Base-by-base conservation (phyloP, 192 early-diverging fungal species). In the Pecoramyces ruminantium region DNA sequence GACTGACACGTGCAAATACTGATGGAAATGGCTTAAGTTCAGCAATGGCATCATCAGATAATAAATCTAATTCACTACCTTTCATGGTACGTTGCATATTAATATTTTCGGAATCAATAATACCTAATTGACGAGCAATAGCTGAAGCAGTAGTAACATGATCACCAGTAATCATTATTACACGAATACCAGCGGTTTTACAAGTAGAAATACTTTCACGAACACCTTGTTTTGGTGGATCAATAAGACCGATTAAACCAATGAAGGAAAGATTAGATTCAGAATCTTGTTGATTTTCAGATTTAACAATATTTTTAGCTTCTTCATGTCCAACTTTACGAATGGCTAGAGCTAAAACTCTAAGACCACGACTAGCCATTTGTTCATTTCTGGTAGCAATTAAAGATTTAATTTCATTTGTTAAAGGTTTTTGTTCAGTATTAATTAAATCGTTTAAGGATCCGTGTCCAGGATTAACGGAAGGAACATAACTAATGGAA, bases 81-180 rank as follows among this genome's bases (percentile, higher is more conserved):
- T 92, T 92, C 83, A 98, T 96, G 38, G 92, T 92, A 29, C 94
- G 92, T 84, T 86, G 28, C n/a, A 82, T 77, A 29, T 39, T 79
- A 80, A 38, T 28, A 28, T 83, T 79, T 4, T 34, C 30, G 0
- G 86, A 81, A 79, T 95, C 88, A 29, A 97, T 85, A 77, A 99
- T 99, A 29, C 95, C 95, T 34, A 99, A 87, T 40, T 96, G 89
- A 79, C 87, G 89, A 29, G 96, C 96, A 83, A 99, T 98, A 9
- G 97, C 95, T 27, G 92, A 90, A 2, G 97, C 97, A 16, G 97
- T 99, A 80, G 89, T 89, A 58, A 96, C 89, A 82, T 99, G 97
- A 84, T 99, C 96, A 78, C 97, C 97, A 9, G 97, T 99, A 79
- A 99, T 96, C 97, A 99, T 99, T 29, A 96, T 90, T 8, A 99